Conservation (phyloP, 352 stramenopile genomes). For the Phytophthora podocarpi region DNA sequence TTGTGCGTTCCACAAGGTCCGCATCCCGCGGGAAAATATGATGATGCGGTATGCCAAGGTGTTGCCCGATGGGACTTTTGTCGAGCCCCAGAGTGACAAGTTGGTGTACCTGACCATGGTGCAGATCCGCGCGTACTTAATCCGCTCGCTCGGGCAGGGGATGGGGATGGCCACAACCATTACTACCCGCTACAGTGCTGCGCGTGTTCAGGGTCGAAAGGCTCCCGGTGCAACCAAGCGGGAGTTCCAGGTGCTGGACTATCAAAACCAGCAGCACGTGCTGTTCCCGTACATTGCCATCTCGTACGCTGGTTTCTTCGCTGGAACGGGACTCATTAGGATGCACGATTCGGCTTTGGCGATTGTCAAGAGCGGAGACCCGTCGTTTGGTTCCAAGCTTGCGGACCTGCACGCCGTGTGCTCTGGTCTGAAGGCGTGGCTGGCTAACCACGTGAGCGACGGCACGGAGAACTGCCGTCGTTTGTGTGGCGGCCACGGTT, state of each 20-base stretch:
- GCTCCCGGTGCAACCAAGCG: constrained; percentile 44
- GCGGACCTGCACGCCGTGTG: constrained; percentile 25
- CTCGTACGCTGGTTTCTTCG: constrained; percentile 44
- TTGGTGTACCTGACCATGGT: constrained; percentile 71
- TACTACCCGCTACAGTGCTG: constrained; percentile 58
- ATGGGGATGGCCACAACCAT: constrained; percentile 46
- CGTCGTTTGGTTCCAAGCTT: constrained; percentile 21
- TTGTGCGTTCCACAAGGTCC: constrained; percentile 35
- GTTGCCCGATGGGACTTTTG: constrained; percentile 57
- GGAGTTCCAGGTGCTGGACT: constrained; percentile 61
- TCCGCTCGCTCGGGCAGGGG: constrained; percentile 3
- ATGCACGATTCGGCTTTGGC: constrained; percentile 23
- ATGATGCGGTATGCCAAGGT: constrained; percentile 48
- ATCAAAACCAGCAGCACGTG: constrained; percentile 55
- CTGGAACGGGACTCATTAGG: constrained; percentile 7
- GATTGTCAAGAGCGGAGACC: constrained; percentile 26
- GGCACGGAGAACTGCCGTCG: constrained; percentile 30
- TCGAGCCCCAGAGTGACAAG: constrained; percentile 69
- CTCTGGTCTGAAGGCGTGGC: constrained; percentile 28
- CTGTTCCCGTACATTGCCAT: constrained; percentile 52
- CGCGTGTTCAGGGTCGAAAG: constrained; percentile 50
- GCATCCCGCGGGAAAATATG: constrained; percentile 31
- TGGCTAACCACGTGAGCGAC: constrained; percentile 30
- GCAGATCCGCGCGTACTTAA: constrained; percentile 40
- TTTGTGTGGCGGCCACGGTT: constrained; percentile 25